Evolutionary conservation across 306 rosid species (phyloP), one percentile per base, ranked within the genome.

Genomic region (Glycine latifolia): DNA sequence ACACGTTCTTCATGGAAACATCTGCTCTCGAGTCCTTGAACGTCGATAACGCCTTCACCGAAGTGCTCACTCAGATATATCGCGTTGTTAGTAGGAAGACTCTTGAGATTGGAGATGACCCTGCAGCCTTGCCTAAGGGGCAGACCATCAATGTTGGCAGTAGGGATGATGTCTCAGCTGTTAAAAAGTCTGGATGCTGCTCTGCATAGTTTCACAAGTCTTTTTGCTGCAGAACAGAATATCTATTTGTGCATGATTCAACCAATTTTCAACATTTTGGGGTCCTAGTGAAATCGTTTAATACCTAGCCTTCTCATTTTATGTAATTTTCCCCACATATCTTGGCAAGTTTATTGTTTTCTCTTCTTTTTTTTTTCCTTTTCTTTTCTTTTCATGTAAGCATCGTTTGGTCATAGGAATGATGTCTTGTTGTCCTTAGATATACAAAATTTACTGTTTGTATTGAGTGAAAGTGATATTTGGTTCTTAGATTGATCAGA

Each of bases 1-100:
- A 82, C 82, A 91, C 90, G 0, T 91, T 89, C 69, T 92, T 91
- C 76, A 92, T 92, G 97, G 95, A 92, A 61, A 92, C 97, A 5
- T 92, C 97, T 77, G 97, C 97, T 8, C 83, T 88, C 0, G 97
- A 92, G 79, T 88, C 97, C 49, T 86, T 92, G 85, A 92, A 92
- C 59, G 97, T 92, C 2, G 97, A 92, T 61, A 88, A 85, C 71
- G 82, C 97, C 48, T 92, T 92, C 87, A 92, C 95, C 37, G 97
- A 92, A 65, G 97, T 92, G 50, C 94, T 92, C 41, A 88, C 92
- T 39, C 97, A 92, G 80, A 91, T 91, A 74, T 89, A 89, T 37
- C 89, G 83, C 2, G 94, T 92, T 3, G 97, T 89, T 14, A 92
- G 95, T 82, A 82, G 85, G 87, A 92, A 89, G 78, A 87, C 94